Evolutionary conservation across 2,329 filamentous ascomycete genomes (phyloP).

Genomic region (Diplodia scrobiculata): DNA sequence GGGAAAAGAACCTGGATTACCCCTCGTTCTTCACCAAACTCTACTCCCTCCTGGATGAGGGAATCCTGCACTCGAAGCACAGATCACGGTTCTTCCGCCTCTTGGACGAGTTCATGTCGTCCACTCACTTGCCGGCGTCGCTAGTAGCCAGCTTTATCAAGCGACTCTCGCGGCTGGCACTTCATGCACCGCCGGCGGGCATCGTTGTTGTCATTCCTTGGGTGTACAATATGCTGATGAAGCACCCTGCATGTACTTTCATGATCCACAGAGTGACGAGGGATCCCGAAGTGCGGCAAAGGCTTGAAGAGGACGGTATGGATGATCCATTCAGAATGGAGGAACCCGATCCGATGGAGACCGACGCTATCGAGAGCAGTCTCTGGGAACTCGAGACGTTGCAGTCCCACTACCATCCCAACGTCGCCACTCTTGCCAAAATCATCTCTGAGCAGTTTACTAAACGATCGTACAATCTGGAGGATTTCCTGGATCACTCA

Average conservation of each 20-base stretch:
- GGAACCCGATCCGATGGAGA: slow-evolving; percentile 81
- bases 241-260: slow-evolving; percentile 87
- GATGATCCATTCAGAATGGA: slow-evolving; percentile 75
- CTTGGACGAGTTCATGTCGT: slow-evolving; percentile 84
- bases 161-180: slow-evolving; percentile 76
- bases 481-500: slow-evolving; percentile 95
- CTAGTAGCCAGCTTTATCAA: slow-evolving; percentile 97
- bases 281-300: slow-evolving; percentile 59
- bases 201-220: slow-evolving; percentile 88
- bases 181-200: slow-evolving; percentile 86
- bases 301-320: slow-evolving; percentile 64
- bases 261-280: slow-evolving; percentile 83
- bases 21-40: slow-evolving; percentile 91
- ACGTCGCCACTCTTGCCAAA: slow-evolving; percentile 88
- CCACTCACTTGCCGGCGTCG: slow-evolving; percentile 86
- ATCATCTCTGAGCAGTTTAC: slow-evolving; percentile 97
- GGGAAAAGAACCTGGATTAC: slow-evolving; percentile 92
- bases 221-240: slow-evolving; percentile 91
- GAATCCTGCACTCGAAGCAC: slow-evolving; percentile 90
- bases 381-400: slow-evolving; percentile 93
- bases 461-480: slow-evolving; percentile 90
- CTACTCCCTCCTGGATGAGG: slow-evolving; percentile 84
- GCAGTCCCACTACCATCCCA: slow-evolving; percentile 93
- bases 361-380: slow-evolving; percentile 84
- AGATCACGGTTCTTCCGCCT: slow-evolving; percentile 91